A percentile compares a stretch with the other conserved stretches of the same genome.
Conservation (phyloP, 805 yeast genomes). For the Yarrowia sp. region DNA sequence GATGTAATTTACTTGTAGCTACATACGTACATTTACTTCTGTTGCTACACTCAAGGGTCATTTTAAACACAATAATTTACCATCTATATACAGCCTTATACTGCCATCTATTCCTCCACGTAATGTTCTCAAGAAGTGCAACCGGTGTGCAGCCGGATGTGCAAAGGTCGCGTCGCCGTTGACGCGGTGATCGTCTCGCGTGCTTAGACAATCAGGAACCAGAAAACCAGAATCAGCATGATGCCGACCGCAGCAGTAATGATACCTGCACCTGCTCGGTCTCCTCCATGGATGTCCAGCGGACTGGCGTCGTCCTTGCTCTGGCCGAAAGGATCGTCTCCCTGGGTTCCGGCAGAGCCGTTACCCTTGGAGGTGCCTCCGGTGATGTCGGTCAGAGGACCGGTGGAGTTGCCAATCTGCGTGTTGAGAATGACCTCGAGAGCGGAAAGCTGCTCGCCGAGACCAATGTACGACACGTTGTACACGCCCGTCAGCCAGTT, state of each 20-base stretch:
- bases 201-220: conserved; percentile 61
- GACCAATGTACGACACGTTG: conserved; percentile 68
- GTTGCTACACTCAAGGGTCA: no score
- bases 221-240: conserved; percentile 54
- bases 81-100: conserved; percentile 18
- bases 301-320: conserved; percentile 4
- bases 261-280: conserved; percentile 87
- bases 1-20: no score
- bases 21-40: neutral
- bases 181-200: no score
- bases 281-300: conserved; percentile 53
- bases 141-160: neutral
- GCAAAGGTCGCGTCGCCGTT: neutral
- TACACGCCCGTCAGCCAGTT: conserved; percentile 67
- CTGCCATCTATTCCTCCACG: conserved; percentile 8
- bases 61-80: conserved; percentile 9
- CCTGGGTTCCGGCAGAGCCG: conserved; percentile 61
- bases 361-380: conserved; percentile 75
- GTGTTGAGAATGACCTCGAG: conserved; percentile 56
- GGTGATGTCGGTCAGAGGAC: conserved; percentile 58
- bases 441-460: conserved; percentile 90
- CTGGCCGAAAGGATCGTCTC: conserved; percentile 13
- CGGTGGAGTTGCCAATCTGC: conserved; percentile 37
- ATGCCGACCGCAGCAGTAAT: conserved; percentile 73
- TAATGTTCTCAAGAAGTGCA: neutral